Evolutionary conservation across 1,284 basidiomycete genomes (phyloP), one percentile per base, ranked within the genome.

Genomic region (Tetrapyrgos nigripes): DNA sequence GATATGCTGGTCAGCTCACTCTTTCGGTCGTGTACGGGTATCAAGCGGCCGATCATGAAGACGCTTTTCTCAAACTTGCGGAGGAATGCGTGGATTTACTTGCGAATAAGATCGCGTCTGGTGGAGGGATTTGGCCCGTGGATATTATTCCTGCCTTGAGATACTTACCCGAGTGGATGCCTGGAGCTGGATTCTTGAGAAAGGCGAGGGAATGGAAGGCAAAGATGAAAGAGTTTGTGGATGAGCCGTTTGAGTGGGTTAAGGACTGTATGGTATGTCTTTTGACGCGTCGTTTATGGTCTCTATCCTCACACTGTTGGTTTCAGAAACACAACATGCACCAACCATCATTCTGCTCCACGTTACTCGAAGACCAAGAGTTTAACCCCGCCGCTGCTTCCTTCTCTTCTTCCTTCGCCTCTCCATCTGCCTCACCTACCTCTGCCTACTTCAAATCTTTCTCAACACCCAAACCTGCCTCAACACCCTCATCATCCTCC

Each of bases 121-220:
- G 84, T 2, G 85, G 85, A 40, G 83, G 85, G 9, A 80, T 91
- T 55, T 91, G 88, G 88, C 82, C 84, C 0, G 88, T 91, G 55
- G 88, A 89, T 66, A 68, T 88, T 37, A 74, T 88, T 65, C 72
- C 85, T 14, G 43, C 53, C 62, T 69, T 84, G 50, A 76, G 73
- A 64, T 62, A 77, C 51, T 46, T 83, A 44, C 83, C 83, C 9
- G 64, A 70, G 23, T 83, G 78, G 78, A 69, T 79, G 29, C 82
- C 81, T 2, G 78, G 80, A 8, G 74, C 77, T 1, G 70, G 69
- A 2, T 87, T 87, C 65, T 80, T 81, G 61, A 69, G 70, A 10
- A 86, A 87, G 61, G 87, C 88, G 2, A 73, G 64, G 24, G 66
- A 66, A n/a, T 91, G 89, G 88, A 87, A 84, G 68, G 79, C 78